Conservation (phyloP, 768 basidiomycete species). For the Termitomyces titanicus region DNA sequence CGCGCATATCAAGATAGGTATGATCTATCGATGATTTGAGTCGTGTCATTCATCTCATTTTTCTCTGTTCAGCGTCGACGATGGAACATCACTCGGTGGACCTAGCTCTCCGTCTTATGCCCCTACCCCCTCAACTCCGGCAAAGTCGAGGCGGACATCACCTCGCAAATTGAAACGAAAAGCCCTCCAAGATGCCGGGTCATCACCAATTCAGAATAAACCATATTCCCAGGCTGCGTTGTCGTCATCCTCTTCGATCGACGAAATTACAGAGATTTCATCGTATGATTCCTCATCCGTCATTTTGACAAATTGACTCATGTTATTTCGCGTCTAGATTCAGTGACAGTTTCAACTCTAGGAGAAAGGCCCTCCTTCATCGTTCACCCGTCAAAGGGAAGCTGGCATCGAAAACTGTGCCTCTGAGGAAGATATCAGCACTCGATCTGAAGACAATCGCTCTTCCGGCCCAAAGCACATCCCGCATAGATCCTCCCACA, state of each 20-base stretch:
- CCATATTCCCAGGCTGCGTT: background rate
- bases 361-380: background rate
- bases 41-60: background rate
- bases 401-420: background rate
- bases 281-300: constrained; percentile 8
- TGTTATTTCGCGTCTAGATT: constrained; percentile 7
- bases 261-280: constrained; percentile 21
- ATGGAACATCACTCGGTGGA: background rate
- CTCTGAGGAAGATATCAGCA: constrained; percentile 11
- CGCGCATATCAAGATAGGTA: background rate
- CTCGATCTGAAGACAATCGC: constrained; percentile 9
- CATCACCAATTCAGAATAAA: background rate
- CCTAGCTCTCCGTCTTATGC: constrained; percentile 1
- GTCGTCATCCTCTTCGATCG: constrained; percentile 7
- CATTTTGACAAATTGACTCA: background rate
- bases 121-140: background rate
- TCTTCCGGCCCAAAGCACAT: background rate
- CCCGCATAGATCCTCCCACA: constrained; percentile 18
- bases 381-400: background rate
- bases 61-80: background rate
- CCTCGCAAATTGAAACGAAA: constrained; percentile 6
- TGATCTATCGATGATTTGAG: background rate
- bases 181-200: background rate
- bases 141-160: background rate
- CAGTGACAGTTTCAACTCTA: constrained; percentile 1